Conservation (phyloP, 2,329 filamentous ascomycete species). For the Cytospora piceae region DNA sequence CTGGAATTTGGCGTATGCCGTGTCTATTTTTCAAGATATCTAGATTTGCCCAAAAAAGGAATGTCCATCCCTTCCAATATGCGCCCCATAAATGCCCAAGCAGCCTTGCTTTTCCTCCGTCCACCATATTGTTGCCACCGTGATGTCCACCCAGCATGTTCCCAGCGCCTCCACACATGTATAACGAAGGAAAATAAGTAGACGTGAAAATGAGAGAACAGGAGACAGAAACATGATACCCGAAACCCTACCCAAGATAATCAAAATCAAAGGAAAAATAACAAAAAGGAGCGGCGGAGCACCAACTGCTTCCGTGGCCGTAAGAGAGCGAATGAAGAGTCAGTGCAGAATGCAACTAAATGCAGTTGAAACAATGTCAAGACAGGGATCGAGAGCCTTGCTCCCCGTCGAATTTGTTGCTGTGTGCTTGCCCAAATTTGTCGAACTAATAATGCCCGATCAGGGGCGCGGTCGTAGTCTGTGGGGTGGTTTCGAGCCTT, state of each 20-base stretch:
- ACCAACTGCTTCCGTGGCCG: neutral
- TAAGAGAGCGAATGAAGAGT: neutral
- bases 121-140: neutral
- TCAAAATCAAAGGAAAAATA: neutral
- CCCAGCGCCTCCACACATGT: neutral
- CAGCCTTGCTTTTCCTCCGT: neutral
- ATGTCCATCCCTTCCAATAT: neutral
- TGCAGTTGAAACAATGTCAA: neutral
- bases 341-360: neutral
- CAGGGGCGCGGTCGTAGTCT: neutral
- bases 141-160: neutral
- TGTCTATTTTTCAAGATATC: neutral
- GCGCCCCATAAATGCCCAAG: constrained; percentile 2
- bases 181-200: neutral
- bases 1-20: neutral
- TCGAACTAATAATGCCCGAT: neutral
- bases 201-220: neutral
- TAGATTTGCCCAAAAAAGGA: neutral
- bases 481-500: neutral
- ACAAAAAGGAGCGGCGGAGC: neutral
- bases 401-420: neutral
- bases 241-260: neutral
- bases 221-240: neutral
- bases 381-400: neutral
- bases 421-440: neutral